Evolutionary conservation across 371 early-diverging fungal species (phyloP).

Genomic region (Nematocida minor): DNA sequence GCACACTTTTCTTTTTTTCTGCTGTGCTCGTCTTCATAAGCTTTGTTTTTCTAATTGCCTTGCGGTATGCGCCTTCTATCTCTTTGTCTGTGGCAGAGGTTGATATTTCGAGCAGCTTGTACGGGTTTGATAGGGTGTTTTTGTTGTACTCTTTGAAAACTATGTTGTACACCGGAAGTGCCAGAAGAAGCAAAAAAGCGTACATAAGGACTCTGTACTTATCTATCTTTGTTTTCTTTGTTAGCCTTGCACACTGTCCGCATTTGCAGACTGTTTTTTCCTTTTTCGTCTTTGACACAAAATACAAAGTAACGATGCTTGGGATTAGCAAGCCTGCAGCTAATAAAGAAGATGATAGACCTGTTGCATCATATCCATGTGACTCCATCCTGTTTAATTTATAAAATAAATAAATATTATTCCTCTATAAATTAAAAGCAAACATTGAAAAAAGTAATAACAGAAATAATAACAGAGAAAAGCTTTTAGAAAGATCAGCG

Average conservation of each 20-base stretch:
- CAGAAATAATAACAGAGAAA: no score
- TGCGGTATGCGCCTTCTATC: conserved; percentile 20
- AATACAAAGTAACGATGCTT: not conserved
- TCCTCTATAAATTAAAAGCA: conserved; percentile 29
- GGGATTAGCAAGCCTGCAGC: conserved; percentile 21
- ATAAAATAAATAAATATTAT: conserved; percentile 50
- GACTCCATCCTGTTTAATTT: conserved; percentile 22
- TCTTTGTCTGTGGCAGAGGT: not conserved
- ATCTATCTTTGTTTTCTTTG: not conserved
- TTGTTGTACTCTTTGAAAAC: not conserved
- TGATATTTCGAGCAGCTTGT: not conserved
- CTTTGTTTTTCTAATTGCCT: conserved; percentile 1
- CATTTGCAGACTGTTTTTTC: not conserved
- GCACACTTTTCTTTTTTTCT: conserved; percentile 40
- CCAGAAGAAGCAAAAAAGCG: not conserved
- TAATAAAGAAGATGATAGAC: conserved; percentile 35
- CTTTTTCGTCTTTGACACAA: not conserved
- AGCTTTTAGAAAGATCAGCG: no score
- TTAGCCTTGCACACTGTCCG: not conserved
- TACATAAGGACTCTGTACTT: not conserved
- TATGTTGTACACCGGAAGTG: conserved; percentile 11
- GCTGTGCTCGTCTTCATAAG: conserved; percentile 1
- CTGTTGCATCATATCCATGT: conserved; percentile 31
- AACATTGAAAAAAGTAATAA: no score
- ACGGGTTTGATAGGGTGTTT: conserved; percentile 5